Evolutionary conservation across 352 stramenopile genomes (phyloP), one percentile per base, ranked within the genome.

Genomic region (Phytophthora palmivora): DNA sequence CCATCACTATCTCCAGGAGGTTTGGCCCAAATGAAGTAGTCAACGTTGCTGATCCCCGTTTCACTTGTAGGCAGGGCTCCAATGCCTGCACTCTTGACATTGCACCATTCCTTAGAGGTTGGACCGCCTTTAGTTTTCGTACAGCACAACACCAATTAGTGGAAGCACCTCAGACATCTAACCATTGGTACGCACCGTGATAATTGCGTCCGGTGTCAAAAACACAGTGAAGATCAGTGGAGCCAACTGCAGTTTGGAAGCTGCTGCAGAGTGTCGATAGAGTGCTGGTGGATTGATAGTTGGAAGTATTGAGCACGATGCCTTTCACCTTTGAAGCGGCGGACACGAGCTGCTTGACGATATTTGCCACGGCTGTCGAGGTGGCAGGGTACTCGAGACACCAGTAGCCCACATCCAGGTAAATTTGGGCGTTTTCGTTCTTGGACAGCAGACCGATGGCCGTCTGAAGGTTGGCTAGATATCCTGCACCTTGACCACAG

Each of bases 11-110:
- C 77, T 63, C 81, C 84, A 30, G 78, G 70, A 2, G 81, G 79
- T 63, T 91, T 93, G 56, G 81, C 74, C 79, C 81, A 93, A 30
- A 89, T 55, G 43, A 88, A 85, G 68, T 91, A 91, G 60, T 91
- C 82, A 11, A 93, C 68, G 45, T 85, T 79, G 22, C 34, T 46
- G 41, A 85, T 63, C 9, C 78, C 78, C 1, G 81, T 90, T 50
- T 82, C 41, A 54, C 56, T 66, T 11, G 79, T 88, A 5, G 84
- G 84, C 8, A 77, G 56, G 8, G 74, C 56, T 37, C 84, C 82
- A 21, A 92, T 79, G n/a, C 77, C 84, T 21, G 74, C 82, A 6
- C 42, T 72, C 54, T 84, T 84, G 28, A 79, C 70, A 48, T 91
- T 90, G 67, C 84, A 92, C 84, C 84, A 92, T 38, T 92, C 84